Base-by-base conservation (phyloP, 148 eudicot species). In the Amaranthus palmeri region DNA sequence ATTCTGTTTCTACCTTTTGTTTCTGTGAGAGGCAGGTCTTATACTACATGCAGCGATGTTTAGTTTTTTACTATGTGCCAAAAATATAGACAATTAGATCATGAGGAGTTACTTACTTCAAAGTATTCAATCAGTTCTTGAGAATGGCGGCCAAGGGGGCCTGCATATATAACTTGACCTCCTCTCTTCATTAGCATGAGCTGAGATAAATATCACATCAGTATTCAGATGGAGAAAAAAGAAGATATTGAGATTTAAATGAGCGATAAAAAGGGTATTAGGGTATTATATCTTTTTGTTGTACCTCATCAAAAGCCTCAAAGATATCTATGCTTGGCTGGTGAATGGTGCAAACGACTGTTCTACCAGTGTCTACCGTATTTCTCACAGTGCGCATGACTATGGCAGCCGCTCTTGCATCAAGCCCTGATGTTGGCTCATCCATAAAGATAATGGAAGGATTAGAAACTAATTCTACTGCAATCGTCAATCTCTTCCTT, bases 391-490 rank as follows among this genome's bases (percentile, higher is more conserved):
- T 82, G 15, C 91, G 84, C 96, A 92, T 92, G 13, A 92, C 97
- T 76, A 88, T 92, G 18, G 97, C 97, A 57, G 97, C 97, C 69
- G 97, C 96, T 83, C 97, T 83, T 6, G 97, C 97, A 79, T 92
- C 97, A 65, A 92, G 96, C 13, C 97, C 97, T 49, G 97, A 92
- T 14, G 97, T 92, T 14, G 97, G 97, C 74, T 92, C 97, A 73
- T 92, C 97, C 97, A 92, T 85, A 78, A 92, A 92, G 50, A 92
- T 92, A 43, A 92, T 89, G 25, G 97, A 92, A 43, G 92, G 97
- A 67, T 92, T 88, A 50, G 96, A 87, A 64, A 90, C 96, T 58
- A 90, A 79, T 77, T 90, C 96, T 14, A 90, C 96, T 42, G 96
- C 92, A 42, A 90, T 86, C 10, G 96, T 90, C 53, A 90, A 79